These are phyloP conservation scores for Mycena belliarum DNA, from an alignment of 768 basidiomycete genomes.

Conservation along the genomic window DNA sequence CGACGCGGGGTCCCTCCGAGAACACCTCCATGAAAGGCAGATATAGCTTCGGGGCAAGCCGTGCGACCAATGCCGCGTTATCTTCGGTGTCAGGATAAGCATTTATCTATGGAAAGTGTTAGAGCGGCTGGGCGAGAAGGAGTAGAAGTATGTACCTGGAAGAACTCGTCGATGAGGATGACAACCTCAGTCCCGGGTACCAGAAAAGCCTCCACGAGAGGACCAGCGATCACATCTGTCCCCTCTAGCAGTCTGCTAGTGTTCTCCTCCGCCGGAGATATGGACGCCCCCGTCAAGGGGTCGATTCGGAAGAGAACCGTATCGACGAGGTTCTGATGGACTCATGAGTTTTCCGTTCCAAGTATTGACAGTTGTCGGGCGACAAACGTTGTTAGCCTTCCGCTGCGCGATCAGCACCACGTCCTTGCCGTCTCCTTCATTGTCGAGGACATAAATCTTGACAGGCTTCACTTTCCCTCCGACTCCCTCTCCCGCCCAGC, in stretches of 20 bases:
- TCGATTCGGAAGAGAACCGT: conserved; percentile 79
- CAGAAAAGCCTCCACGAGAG: conserved; percentile 59
- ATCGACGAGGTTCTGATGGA: conserved; percentile 55
- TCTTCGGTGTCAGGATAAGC: conserved; percentile 64
- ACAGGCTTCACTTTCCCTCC: conserved; percentile 59
- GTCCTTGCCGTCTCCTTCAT: conserved; percentile 52
- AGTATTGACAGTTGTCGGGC: not conserved
- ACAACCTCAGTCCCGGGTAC: conserved; percentile 53
- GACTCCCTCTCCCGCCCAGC: conserved; percentile 55
- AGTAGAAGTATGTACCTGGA: conserved; percentile 55
- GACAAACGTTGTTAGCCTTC: conserved; percentile 59
- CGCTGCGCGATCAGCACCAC: conserved; percentile 66
- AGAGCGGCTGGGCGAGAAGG: not conserved
- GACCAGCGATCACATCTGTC: conserved; percentile 59
- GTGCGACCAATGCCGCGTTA: conserved; percentile 44
- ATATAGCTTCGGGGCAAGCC: conserved; percentile 46
- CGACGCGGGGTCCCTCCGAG: conserved; percentile 45
- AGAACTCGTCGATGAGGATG: conserved; percentile 71
- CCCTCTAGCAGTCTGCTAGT: conserved; percentile 51
- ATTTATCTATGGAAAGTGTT: conserved; percentile 44
- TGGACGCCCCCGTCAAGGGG: conserved; percentile 76
- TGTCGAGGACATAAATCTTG: conserved; percentile 59
- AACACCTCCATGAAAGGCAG: conserved; percentile 55
- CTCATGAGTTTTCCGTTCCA: conserved; percentile 1
- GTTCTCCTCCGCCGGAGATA: conserved; percentile 31